Conservation (phyloP, 345 rosid species). For the Noccaea bulbosa region DNA sequence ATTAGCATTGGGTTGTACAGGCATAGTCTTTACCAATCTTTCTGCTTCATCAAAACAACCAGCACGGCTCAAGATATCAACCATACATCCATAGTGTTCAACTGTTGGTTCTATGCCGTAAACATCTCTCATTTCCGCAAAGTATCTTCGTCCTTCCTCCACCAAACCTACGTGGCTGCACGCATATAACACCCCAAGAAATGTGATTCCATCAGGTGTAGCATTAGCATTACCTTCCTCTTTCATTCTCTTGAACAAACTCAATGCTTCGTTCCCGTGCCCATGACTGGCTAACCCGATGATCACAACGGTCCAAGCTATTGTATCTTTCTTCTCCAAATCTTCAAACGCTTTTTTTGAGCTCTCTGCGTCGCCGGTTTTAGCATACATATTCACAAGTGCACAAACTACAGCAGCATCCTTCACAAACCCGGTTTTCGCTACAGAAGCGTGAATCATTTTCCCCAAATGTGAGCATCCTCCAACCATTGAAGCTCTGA, state of each 20-base stretch:
- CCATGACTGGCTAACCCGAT: slow-evolving; percentile 64
- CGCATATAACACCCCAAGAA: slow-evolving; percentile 51
- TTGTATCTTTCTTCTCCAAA: slow-evolving; percentile 46
- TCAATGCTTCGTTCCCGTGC: slow-evolving; percentile 53
- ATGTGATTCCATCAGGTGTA: slow-evolving; percentile 53
- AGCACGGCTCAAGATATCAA: slow-evolving; percentile 63
- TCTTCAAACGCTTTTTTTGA: slow-evolving; percentile 23
- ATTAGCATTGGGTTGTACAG: slow-evolving; percentile 46
- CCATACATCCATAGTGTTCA: slow-evolving; percentile 56
- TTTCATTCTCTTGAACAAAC: slow-evolving; percentile 50
- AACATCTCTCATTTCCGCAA: slow-evolving; percentile 45
- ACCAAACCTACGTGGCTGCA: slow-evolving; percentile 60
- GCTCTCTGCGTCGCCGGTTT: slow-evolving; percentile 40
- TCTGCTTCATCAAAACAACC: slow-evolving; percentile 55
- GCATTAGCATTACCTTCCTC: slow-evolving; percentile 43
- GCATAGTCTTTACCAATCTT: slow-evolving; percentile 50
- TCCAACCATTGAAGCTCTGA: slow-evolving; percentile 45
- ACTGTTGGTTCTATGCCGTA: slow-evolving; percentile 50
- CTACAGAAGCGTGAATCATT: slow-evolving; percentile 36
- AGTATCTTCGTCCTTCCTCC: slow-evolving; percentile 51
- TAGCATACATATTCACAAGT: slow-evolving; percentile 45
- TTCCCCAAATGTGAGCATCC: slow-evolving; percentile 46
- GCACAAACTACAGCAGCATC: slow-evolving; percentile 44
- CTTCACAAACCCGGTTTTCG: slow-evolving; percentile 33
- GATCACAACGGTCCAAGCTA: slow-evolving; percentile 59